phyloP scores from a whole-genome alignment of 371 early-diverging fungal species.

The Mortierella sp. region DNA sequence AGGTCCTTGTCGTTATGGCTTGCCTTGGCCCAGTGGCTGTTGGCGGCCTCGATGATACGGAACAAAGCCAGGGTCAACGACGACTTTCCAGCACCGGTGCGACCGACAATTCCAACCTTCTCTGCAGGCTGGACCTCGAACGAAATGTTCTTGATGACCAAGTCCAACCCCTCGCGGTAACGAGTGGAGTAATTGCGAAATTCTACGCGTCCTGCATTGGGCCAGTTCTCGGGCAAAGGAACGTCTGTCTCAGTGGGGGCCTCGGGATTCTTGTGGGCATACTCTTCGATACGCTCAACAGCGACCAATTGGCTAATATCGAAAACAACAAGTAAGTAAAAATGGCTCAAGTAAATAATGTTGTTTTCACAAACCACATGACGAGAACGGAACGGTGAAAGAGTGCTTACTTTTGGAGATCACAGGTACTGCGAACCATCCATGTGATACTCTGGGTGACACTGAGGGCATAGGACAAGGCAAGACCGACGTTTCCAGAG shows the following conservation, averaged over 20 bases:
- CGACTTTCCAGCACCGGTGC: constrained; percentile 80
- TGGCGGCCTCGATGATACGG: constrained; percentile 75
- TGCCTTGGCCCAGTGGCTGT: constrained; percentile 26
- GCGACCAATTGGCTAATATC: constrained; percentile 21
- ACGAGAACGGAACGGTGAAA: neutral
- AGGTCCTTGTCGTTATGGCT: constrained; percentile 17
- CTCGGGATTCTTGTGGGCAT: constrained; percentile 68
- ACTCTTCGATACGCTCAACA: constrained; percentile 78
- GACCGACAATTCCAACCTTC: constrained; percentile 58
- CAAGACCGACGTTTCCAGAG: constrained; percentile 66
- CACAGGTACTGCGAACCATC: constrained; percentile 45
- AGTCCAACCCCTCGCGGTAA: constrained; percentile 80
- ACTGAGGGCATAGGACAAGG: constrained; percentile 70
- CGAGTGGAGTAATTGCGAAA: constrained; percentile 77
- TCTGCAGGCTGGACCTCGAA: constrained; percentile 46
- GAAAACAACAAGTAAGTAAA: neutral
- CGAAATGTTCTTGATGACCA: constrained; percentile 72
- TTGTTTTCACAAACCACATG: neutral
- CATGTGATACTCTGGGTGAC: constrained; percentile 63
- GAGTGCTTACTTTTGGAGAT: constrained; percentile 55
- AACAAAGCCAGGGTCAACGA: constrained; percentile 78
- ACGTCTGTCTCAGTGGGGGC: constrained; percentile 52
- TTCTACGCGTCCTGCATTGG: constrained; percentile 75
- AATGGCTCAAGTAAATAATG: neutral
- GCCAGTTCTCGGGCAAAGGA: constrained; percentile 65